phyloP scores from a whole-genome alignment of 495 filamentous ascomycete species.

The Tetracladium setigerum region DNA sequence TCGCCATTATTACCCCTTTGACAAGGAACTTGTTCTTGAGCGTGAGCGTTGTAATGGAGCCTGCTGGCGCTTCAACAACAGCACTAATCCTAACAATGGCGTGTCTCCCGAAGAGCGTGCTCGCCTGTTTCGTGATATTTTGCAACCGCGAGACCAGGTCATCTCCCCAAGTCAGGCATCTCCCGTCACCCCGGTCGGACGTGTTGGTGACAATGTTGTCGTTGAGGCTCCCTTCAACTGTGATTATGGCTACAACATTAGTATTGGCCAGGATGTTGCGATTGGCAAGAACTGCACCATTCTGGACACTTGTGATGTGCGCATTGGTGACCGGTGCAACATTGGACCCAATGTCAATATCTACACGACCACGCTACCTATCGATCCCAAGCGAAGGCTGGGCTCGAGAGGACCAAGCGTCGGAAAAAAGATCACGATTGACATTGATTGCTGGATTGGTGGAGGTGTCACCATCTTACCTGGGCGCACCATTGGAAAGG shows the following conservation, averaged over 20 bases:
- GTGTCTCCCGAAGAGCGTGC: slow-evolving; percentile 73
- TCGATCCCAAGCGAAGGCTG: slow-evolving; percentile 66
- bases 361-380: slow-evolving; percentile 65
- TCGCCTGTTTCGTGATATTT: slow-evolving; percentile 69
- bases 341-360: slow-evolving; percentile 86
- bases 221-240: slow-evolving; percentile 90
- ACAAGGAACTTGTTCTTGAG: slow-evolving; percentile 73
- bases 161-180: slow-evolving; percentile 38
- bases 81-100: slow-evolving; percentile 69
- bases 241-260: slow-evolving; percentile 94
- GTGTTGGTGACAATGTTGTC: slow-evolving; percentile 65
- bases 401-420: slow-evolving; percentile 67
- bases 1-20: slow-evolving; percentile 71
- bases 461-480: slow-evolving; percentile 78
- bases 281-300: slow-evolving; percentile 85
- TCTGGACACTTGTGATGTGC: slow-evolving; percentile 64
- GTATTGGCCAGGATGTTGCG: slow-evolving; percentile 76
- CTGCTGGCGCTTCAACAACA: slow-evolving; percentile 84
- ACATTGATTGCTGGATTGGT: slow-evolving; percentile 86
- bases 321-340: slow-evolving; percentile 72
- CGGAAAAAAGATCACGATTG: slow-evolving; percentile 69
- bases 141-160: slow-evolving; percentile 42
- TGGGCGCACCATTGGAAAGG: slow-evolving; percentile 73
- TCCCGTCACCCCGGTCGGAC: slow-evolving; percentile 44
- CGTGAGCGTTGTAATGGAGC: slow-evolving; percentile 80